Base-by-base conservation (phyloP, 2,329 filamentous ascomycete species). In the Aaosphaeria arxii region DNA sequence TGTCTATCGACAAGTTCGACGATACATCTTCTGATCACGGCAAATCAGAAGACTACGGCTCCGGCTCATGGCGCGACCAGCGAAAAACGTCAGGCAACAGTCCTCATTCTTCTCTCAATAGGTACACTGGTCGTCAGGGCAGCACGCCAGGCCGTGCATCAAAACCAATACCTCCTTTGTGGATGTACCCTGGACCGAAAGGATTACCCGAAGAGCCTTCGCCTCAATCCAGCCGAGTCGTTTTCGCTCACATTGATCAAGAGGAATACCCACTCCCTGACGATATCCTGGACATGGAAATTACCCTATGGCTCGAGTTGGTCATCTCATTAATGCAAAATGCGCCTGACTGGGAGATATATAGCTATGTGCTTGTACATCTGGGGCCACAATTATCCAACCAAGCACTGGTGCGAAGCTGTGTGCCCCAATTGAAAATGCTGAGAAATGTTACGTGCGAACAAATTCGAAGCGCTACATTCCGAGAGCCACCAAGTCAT, bases 381-480 rank as follows among this genome's bases (percentile, higher is more conserved):
- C 75, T 96, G 7, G 88, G 90, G 1, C 87, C 89, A 30, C 92
- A 97, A 61, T 77, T 99, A 24, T 88, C 86, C 67, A 99, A 99
- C 59, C 90, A 94, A 62, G 86, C 89, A 9, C 77, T 97, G 11
- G 96, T 96, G 66, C 80, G 79, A 51, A 84, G 81, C 45, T 84
- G 89, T 5, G 83, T 89, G 35, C 78, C 83, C 3, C 85, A 95
- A 50, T 81, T 99, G 47, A 85, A 87, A 58, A 81, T 86, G 52
- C 74, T 97, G 11, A 83, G 92, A 52, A 84, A 80, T 50, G 76
- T 89, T 6, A 70, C 96, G 4, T 96, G 91, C 64, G 88, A 95
- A 49, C 87, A 95, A 64, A 83, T 97, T 50, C 86, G 87, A 55
- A 82, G 81, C 40, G 87, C 87, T 55, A 82, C 77, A 30, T 91